phyloP scores from a whole-genome alignment of 805 yeast species.

The Lipomyces yamadae region DNA sequence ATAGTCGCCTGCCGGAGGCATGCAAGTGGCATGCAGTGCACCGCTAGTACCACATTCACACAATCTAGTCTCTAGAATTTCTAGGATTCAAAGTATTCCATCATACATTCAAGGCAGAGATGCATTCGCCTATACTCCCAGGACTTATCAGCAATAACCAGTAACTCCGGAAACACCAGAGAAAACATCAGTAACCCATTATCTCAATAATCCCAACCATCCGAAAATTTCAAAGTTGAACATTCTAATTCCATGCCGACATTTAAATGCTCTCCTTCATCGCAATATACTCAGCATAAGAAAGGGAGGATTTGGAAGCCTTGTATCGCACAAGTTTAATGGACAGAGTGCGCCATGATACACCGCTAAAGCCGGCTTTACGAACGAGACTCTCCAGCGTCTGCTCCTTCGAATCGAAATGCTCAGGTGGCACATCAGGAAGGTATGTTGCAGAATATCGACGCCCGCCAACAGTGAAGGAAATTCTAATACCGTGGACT shows the following conservation, averaged over 20 bases:
- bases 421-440: constrained; percentile 89
- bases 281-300: constrained; percentile 22
- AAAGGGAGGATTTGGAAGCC: constrained; percentile 52
- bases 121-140: neutral
- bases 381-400: constrained; percentile 72
- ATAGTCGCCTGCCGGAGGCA: too few relatives aligned
- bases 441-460: constrained; percentile 72
- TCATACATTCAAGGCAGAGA: neutral
- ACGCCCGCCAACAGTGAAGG: constrained; percentile 51
- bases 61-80: neutral
- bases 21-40: neutral
- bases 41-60: neutral
- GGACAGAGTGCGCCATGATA: constrained; percentile 45
- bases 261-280: constrained; percentile 10
- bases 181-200: neutral
- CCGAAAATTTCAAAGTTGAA: neutral
- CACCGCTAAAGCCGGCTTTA: constrained; percentile 65
- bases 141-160: neutral
- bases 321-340: constrained; percentile 60
- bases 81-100: neutral
- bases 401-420: constrained; percentile 74
- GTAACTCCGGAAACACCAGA: constrained; percentile 1
- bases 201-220: neutral
- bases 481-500: constrained; percentile 73
- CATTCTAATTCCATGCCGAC: neutral